These are phyloP conservation scores for Ulmus americana DNA, from an alignment of 331 rosid species.

Conservation along the genomic window DNA sequence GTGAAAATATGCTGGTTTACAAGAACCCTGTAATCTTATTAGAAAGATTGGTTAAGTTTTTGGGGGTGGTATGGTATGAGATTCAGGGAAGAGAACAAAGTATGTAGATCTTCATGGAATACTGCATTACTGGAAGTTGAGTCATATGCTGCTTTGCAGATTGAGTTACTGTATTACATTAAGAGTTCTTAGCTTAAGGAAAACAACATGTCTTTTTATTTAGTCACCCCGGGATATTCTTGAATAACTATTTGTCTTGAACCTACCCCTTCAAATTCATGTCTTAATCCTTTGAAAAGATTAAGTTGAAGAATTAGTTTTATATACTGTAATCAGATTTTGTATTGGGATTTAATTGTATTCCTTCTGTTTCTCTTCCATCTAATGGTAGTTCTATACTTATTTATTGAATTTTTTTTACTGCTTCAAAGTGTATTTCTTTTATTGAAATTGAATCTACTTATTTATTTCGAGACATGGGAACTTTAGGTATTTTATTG, in stretches of 20 bases:
- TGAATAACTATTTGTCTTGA: too few species aligned
- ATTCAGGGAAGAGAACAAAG: not conserved
- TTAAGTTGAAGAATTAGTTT: too few species aligned
- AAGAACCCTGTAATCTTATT: slow-evolving; percentile 1
- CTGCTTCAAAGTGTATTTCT: not conserved
- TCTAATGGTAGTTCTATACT: not conserved
- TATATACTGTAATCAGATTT: too few species aligned
- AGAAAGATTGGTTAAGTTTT: not conserved
- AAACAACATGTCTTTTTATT: not conserved
- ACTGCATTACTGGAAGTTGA: not conserved
- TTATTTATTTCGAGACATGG: slow-evolving; percentile 42
- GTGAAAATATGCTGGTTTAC: not conserved
- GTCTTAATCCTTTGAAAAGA: too few species aligned
- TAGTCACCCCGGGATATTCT: too few species aligned
- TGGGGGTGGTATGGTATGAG: not conserved
- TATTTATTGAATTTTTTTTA: not conserved
- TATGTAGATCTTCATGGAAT: not conserved
- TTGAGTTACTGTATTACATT: not conserved
- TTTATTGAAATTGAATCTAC: slow-evolving; percentile 20
- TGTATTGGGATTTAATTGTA: not conserved
- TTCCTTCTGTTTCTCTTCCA: not conserved
- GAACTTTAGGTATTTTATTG: slow-evolving; percentile 91
- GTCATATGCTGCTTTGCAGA: not conserved
- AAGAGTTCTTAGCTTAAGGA: not conserved
- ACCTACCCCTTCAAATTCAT: too few species aligned